Conservation (phyloP, 192 early-diverging fungal genomes). For the Gryganskiella cystojenkinii region DNA sequence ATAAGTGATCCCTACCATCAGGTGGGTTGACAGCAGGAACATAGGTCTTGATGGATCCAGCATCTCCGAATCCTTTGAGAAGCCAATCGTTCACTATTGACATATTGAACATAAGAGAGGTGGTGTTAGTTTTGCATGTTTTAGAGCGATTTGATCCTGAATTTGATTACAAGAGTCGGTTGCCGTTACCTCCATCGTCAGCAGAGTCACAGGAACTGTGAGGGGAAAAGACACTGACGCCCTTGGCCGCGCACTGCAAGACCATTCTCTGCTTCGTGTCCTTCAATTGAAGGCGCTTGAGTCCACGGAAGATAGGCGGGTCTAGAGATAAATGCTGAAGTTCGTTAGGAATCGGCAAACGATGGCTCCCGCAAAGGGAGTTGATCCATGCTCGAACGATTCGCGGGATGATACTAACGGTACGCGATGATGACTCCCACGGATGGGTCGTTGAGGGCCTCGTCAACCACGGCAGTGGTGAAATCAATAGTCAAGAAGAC, state of each 20-base stretch:
- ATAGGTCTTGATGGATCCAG: conserved; percentile 51
- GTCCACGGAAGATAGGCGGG: conserved; percentile 88
- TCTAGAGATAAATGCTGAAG: conserved; percentile 29
- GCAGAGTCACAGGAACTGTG: conserved; percentile 92
- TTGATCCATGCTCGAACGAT: neutral
- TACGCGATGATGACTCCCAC: conserved; percentile 93
- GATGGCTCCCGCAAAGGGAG: neutral
- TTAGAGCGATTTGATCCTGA: neutral
- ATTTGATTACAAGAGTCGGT: conserved; percentile 8
- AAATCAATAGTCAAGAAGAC: conserved; percentile 96
- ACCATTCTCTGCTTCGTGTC: conserved; percentile 87
- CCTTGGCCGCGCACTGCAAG: conserved; percentile 82
- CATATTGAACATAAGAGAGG: neutral
- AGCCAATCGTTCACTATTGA: conserved; percentile 91
- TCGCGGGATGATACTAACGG: conserved; percentile 41
- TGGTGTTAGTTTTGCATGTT: neutral
- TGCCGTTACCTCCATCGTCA: conserved; percentile 67
- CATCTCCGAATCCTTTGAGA: conserved; percentile 67
- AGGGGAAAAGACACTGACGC: conserved; percentile 89
- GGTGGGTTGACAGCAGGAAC: conserved; percentile 62
- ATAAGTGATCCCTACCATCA: conserved; percentile 39
- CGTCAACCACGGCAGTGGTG: conserved; percentile 78
- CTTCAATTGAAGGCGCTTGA: conserved; percentile 80
- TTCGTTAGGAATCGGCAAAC: neutral
- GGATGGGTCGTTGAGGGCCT: conserved; percentile 75